Conservation (phyloP, 352 stramenopile species). For the Pythium brachiatum region DNA sequence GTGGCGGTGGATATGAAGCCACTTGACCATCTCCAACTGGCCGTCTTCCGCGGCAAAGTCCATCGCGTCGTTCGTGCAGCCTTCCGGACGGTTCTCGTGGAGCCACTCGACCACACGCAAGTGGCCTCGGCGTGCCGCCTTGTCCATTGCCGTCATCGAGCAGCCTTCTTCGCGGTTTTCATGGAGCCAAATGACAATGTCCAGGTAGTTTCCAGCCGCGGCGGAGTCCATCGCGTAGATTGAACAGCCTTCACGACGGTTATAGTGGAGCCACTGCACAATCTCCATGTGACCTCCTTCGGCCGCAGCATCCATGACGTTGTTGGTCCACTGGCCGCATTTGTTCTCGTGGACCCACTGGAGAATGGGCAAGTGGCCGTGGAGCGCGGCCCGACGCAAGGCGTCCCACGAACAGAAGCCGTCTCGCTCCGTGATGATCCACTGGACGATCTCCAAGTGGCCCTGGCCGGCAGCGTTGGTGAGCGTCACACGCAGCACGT, state of each 20-base stretch:
- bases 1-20: constrained; percentile 28
- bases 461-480: constrained; percentile 23
- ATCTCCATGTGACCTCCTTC: constrained; percentile 27
- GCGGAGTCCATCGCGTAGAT: constrained; percentile 29
- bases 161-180: constrained; percentile 31
- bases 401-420: constrained; percentile 29
- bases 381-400: constrained; percentile 20
- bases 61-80: constrained; percentile 32
- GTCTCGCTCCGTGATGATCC: constrained; percentile 27
- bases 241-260: constrained; percentile 25
- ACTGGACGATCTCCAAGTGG: constrained; percentile 27
- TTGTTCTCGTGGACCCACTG: constrained; percentile 25
- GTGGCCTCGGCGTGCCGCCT: constrained; percentile 23
- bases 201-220: constrained; percentile 19
- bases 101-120: constrained; percentile 27
- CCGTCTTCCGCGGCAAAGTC: constrained; percentile 24
- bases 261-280: constrained; percentile 27
- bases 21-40: constrained; percentile 25
- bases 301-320: constrained; percentile 26
- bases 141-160: constrained; percentile 32
- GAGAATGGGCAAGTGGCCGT: constrained; percentile 27
- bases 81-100: constrained; percentile 25
- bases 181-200: constrained; percentile 30
- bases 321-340: constrained; percentile 25
- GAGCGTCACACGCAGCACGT: constrained; percentile 23